Evolutionary conservation across 257 asterid genomes (phyloP).

Genomic region (Buddleja alternifolia): DNA sequence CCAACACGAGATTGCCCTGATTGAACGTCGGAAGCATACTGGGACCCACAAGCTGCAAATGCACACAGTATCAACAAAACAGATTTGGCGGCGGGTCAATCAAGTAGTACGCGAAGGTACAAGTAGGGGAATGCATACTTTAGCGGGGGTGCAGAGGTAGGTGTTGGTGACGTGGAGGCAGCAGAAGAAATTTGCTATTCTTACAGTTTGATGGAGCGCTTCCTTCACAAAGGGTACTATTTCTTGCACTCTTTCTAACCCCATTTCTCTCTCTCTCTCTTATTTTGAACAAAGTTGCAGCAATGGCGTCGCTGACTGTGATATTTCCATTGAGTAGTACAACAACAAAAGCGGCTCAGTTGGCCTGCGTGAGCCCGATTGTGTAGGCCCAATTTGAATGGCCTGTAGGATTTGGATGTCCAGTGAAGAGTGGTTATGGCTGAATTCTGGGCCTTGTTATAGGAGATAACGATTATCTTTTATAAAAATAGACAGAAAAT

Average conservation of each 20-base stretch:
- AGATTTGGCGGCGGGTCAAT: neutral
- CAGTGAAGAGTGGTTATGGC: too few relatives aligned
- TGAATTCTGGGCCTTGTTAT: too few relatives aligned
- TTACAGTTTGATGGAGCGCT: conserved; percentile 46
- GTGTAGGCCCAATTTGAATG: neutral
- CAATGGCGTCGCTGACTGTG: too few relatives aligned
- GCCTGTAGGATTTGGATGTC: neutral
- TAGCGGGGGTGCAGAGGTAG: conserved; percentile 49
- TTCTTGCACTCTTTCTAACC: conserved; percentile 34
- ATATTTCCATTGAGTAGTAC: neutral
- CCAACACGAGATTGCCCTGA: conserved; percentile 53
- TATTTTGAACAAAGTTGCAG: neutral
- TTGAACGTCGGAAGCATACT: conserved; percentile 81
- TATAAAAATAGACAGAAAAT: too few relatives aligned
- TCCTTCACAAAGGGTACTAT: conserved; percentile 54
- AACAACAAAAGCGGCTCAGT: neutral
- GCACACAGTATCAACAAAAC: conserved; percentile 2
- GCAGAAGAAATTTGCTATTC: conserved; percentile 54
- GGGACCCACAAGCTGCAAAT: conserved; percentile 64
- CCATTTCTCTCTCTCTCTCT: neutral
- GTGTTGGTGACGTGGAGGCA: conserved; percentile 57
- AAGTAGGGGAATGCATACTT: conserved; percentile 40
- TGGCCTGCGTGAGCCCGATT: neutral
- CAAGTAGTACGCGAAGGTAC: conserved; percentile 17
- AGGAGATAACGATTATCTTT: too few relatives aligned